Evolutionary conservation across 805 yeast species (phyloP), one percentile per base, ranked within the genome.

Genomic region (Teunomyces cretensis): DNA sequence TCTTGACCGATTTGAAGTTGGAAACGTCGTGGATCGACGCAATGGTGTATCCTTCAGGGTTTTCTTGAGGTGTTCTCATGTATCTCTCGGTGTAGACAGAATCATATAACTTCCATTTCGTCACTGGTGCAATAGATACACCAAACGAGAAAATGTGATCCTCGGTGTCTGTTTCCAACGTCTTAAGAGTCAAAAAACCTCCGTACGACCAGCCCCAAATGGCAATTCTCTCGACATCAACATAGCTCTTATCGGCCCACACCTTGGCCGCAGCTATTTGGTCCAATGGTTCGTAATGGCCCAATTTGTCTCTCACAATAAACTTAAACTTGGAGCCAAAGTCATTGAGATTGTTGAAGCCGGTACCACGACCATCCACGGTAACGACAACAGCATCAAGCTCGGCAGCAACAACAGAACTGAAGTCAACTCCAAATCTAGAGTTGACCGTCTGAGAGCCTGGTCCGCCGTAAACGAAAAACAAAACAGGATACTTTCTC

Each of bases 361-460:
- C 98, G 1, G 99, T 94, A 26, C 99, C 99, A 55, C 99, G 79
- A 0, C 98, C 98, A 65, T 94, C 99, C 3, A 94, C 96, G 1
- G 96, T 87, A 1, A 94, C 96, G 7, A 94, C 96, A 40, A 94
- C 78, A 2, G 95, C 88, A 56, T 85, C 76, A 50, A 87, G 72
- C 54, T 83, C 84, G 1, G 96, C 79, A 0, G 96, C 84, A 33
- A 86, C 79, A 9, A 87, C 83, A 24, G 86, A 79, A 49, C 91
- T 86, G 65, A 89, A 91, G 5, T 74, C 67, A 27, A 86, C 67
- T 0, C 77, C 60, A 57, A 81, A 89, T 11, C 69, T 60, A 50
- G 86, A 81, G 35, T 75, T 69, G 6, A 92, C 97, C 43, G 79
- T 72, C 64, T 94, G 98, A 5, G 96, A 86, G 30, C 90, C 94